These are phyloP conservation scores for Penicillium ochrochloron DNA, from an alignment of 495 filamentous ascomycete species.

Conservation along the genomic window DNA sequence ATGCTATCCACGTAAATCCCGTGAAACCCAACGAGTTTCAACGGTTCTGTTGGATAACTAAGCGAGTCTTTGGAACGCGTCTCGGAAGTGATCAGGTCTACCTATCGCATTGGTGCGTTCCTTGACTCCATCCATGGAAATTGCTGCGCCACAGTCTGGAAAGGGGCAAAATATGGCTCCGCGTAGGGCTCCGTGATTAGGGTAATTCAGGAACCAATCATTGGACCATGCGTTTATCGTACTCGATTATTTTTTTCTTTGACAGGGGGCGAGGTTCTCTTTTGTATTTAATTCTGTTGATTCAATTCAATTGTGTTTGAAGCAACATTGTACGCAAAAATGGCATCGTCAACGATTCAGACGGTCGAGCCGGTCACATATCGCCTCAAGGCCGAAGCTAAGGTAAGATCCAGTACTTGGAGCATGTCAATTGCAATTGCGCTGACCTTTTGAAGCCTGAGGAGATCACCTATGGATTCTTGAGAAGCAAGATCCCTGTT, in stretches of 20 bases:
- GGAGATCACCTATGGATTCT: conserved; percentile 25
- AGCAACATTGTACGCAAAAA: conserved; percentile 10
- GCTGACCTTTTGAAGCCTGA: conserved; percentile 18
- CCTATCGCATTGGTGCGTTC: conserved; percentile 18
- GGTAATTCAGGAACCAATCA: conserved; percentile 23
- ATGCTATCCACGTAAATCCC: conserved; percentile 19
- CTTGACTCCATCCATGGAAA: conserved; percentile 17
- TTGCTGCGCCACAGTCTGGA: conserved; percentile 22
- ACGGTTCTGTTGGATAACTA: conserved; percentile 26
- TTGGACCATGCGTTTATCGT: conserved; percentile 21
- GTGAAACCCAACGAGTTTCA: conserved; percentile 25
- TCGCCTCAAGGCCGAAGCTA: conserved; percentile 23
- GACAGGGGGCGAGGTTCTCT: conserved; percentile 14
- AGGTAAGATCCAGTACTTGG: conserved; percentile 13
- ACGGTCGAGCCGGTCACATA: conserved; percentile 23
- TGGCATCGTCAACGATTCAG: conserved; percentile 21
- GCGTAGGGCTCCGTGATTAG: conserved; percentile 24
- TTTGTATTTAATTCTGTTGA: conserved; percentile 12
- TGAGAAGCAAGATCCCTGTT: conserved; percentile 29
- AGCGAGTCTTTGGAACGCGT: conserved; percentile 19
- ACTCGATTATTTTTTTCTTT: conserved; percentile 16
- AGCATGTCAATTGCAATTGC: background rate
- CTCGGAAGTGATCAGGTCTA: background rate
- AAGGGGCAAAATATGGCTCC: conserved; percentile 25
- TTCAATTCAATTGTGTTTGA: conserved; percentile 1